phyloP scores from a whole-genome alignment of 2,329 filamentous ascomycete species.

The Fusarium coicis region DNA sequence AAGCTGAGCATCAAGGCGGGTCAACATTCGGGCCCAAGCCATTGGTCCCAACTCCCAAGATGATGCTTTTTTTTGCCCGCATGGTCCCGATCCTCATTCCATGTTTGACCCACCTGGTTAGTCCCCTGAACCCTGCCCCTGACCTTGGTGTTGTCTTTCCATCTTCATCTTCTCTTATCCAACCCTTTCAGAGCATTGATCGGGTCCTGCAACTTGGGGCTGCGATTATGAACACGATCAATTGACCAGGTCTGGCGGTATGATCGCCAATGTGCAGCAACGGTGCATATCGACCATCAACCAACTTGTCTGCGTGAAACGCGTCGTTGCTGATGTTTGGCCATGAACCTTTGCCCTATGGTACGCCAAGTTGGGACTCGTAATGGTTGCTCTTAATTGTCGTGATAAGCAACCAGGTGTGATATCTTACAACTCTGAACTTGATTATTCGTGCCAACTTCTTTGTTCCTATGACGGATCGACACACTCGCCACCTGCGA shows the following conservation, averaged over 20 bases:
- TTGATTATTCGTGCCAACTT: conserved; percentile 1
- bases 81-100: conserved; percentile 27
- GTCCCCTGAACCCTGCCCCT: conserved; percentile 40
- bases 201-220: conserved; percentile 3
- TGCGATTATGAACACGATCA: neutral
- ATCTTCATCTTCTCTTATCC: conserved; percentile 21
- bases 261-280: neutral
- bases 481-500: neutral
- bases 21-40: conserved; percentile 32
- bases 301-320: neutral
- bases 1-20: conserved; percentile 33
- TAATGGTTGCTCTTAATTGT: neutral
- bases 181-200: conserved; percentile 26
- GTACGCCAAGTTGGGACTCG: neutral
- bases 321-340: neutral
- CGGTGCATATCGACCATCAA: neutral
- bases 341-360: neutral
- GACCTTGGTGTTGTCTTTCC: conserved; percentile 7
- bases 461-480: conserved; percentile 13
- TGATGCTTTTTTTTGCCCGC: conserved; percentile 18
- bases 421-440: conserved; percentile 1
- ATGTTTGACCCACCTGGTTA: conserved; percentile 24
- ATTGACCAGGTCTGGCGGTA: neutral
- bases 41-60: conserved; percentile 37
- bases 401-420: conserved; percentile 10